phyloP scores from a whole-genome alignment of 2,329 filamentous ascomycete species.

The Alternaria novae-zelandiae region DNA sequence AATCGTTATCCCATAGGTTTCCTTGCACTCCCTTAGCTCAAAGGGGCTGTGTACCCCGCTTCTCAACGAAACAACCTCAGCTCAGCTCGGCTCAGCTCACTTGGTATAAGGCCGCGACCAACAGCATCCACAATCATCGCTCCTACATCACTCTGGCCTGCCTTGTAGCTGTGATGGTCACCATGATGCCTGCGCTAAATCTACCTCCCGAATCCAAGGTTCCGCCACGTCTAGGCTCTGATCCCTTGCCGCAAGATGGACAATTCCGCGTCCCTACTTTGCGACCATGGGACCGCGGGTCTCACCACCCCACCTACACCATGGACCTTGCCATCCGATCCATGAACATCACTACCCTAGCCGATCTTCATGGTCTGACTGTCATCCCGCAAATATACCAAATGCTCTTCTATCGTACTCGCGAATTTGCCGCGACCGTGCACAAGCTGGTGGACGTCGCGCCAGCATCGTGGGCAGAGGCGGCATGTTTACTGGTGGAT shows the following conservation, averaged over 20 bases:
- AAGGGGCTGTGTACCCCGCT: background rate
- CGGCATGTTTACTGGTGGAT: slow-evolving; percentile 12
- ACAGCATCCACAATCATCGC: background rate
- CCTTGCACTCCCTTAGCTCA: background rate
- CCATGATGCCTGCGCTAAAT: background rate
- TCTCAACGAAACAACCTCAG: background rate
- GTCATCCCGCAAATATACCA: slow-evolving; percentile 9
- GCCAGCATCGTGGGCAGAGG: slow-evolving; percentile 9
- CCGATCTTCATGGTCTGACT: slow-evolving; percentile 1
- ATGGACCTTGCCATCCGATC: background rate
- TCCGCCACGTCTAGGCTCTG: background rate
- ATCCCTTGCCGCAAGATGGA: background rate
- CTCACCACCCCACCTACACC: background rate
- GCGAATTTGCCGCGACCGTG: slow-evolving; percentile 12
- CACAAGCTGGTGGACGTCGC: slow-evolving; percentile 1
- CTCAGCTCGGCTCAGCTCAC: background rate
- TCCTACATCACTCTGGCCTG: background rate
- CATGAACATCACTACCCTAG: slow-evolving; percentile 6
- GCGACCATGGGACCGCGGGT: background rate
- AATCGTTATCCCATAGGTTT: background rate
- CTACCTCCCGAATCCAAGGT: background rate
- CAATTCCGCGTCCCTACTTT: background rate
- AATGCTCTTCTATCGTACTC: slow-evolving; percentile 13
- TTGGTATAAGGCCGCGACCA: background rate
- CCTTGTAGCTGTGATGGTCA: background rate